phyloP scores from a whole-genome alignment of 1,284 basidiomycete genomes.

The Malassezia obtusa region DNA sequence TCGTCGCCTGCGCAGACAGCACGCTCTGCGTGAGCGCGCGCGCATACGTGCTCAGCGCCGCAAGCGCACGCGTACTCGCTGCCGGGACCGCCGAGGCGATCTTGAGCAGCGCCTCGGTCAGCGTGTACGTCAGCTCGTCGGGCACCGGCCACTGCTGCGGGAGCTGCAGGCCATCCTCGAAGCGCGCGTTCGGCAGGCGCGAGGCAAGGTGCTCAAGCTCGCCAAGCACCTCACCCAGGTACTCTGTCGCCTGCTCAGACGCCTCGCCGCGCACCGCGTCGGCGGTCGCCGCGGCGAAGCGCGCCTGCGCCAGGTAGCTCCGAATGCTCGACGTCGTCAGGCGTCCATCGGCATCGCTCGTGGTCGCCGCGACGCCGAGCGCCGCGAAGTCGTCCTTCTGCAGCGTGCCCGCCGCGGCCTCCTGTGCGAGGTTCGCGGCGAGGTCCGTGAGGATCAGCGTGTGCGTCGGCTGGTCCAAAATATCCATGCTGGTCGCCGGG shows the following conservation, averaged over 20 bases:
- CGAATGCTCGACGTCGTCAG: conserved; percentile 27
- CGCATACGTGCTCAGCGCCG: conserved; percentile 22
- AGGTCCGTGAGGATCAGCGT: conserved; percentile 71
- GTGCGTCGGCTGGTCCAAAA: conserved; percentile 59
- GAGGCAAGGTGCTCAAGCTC: conserved; percentile 8
- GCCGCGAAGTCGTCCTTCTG: conserved; percentile 2
- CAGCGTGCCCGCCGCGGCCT: conserved; percentile 9
- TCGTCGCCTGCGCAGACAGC: not conserved
- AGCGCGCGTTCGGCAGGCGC: conserved; percentile 32
- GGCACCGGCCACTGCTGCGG: conserved; percentile 31
- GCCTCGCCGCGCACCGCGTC: conserved; percentile 22
- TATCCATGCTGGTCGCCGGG: not conserved
- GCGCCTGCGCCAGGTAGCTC: conserved; percentile 41
- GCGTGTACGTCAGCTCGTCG: conserved; percentile 40
- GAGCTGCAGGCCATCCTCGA: conserved; percentile 23
- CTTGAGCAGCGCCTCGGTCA: conserved; percentile 53
- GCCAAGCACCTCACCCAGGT: not conserved
- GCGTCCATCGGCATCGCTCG: not conserved
- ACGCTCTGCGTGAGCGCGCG: not conserved
- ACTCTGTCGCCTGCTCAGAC: conserved; percentile 14
- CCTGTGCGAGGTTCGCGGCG: conserved; percentile 56
- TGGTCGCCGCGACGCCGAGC: not conserved
- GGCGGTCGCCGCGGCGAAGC: conserved; percentile 36
- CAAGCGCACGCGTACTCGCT: conserved; percentile 55
- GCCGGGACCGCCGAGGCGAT: conserved; percentile 56